Evolutionary conservation across 2,329 filamentous ascomycete species (phyloP).

Genomic region (Gaeumannomyces tritici): DNA sequence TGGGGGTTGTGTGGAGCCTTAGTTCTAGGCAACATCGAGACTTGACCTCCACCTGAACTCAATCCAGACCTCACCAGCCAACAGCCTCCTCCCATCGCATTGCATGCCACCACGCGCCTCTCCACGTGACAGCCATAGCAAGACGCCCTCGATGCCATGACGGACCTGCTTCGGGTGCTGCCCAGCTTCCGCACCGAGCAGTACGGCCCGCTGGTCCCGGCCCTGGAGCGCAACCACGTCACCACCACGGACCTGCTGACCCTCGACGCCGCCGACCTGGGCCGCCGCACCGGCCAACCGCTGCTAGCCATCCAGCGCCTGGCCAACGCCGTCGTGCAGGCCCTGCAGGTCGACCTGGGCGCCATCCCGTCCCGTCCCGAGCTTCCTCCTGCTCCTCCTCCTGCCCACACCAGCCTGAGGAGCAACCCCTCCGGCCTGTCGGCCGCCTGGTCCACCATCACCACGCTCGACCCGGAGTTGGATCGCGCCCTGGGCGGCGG

Average conservation of each 20-base stretch:
- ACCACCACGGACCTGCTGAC: constrained; percentile 79
- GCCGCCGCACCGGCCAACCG: constrained; percentile 75
- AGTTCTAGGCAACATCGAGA: no score
- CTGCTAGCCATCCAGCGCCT: constrained; percentile 71
- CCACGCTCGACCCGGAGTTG: constrained; percentile 65
- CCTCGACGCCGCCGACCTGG: constrained; percentile 72
- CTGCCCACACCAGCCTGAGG: constrained; percentile 8
- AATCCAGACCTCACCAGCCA: background rate
- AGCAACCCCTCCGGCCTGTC: constrained; percentile 27
- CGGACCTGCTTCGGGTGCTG: constrained; percentile 74
- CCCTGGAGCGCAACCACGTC: constrained; percentile 68
- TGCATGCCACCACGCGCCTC: no score
- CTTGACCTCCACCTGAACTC: no score
- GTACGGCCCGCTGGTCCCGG: constrained; percentile 67
- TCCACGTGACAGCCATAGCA: background rate
- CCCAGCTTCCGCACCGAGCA: constrained; percentile 65
- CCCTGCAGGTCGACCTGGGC: constrained; percentile 55
- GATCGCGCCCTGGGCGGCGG: constrained; percentile 73
- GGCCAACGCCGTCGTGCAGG: constrained; percentile 54
- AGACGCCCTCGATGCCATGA: constrained; percentile 44
- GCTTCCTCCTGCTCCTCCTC: background rate
- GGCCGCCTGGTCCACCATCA: constrained; percentile 51
- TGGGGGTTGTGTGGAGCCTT: no score
- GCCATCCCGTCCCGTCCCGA: no score
- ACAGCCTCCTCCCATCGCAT: no score